Conservation (phyloP, 257 asterid species). For the Galeopsis tetrahit region DNA sequence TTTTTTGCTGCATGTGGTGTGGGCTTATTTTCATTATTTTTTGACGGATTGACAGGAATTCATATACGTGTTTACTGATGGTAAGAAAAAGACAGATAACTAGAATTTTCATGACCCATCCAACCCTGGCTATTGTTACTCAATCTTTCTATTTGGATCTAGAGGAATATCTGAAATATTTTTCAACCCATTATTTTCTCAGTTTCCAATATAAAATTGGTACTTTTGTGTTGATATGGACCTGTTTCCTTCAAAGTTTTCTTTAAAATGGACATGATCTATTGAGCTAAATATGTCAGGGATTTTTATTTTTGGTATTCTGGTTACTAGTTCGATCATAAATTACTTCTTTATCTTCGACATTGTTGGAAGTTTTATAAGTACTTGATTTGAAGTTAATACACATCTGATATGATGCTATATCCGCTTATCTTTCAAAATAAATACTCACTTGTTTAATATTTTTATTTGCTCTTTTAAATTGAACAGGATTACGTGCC, state of each 20-base stretch:
- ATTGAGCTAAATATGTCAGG: background rate
- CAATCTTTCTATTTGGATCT: background rate
- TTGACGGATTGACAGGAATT: slow-evolving; percentile 8
- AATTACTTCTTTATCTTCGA: background rate
- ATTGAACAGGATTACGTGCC: slow-evolving; percentile 79
- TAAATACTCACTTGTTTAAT: slow-evolving; percentile 21
- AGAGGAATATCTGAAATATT: background rate
- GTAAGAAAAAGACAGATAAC: slow-evolving; percentile 3
- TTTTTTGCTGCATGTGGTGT: slow-evolving; percentile 27
- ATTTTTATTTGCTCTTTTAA: slow-evolving; percentile 14
- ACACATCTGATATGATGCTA: slow-evolving; percentile 24
- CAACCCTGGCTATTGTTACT: background rate
- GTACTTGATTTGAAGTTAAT: slow-evolving; percentile 22
- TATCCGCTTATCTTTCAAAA: slow-evolving; percentile 7
- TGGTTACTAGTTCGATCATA: background rate
- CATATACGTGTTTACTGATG: background rate
- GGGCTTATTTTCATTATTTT: slow-evolving; percentile 14
- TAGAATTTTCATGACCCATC: background rate
- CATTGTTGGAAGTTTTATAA: background rate
- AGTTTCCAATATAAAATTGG: background rate
- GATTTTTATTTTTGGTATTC: background rate
- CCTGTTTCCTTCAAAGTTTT: background rate
- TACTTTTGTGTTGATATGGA: slow-evolving; percentile 16
- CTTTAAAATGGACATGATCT: background rate
- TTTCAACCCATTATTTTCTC: slow-evolving; percentile 8